Conservation (phyloP, 371 early-diverging fungal species). For the Mortierella sp. region DNA sequence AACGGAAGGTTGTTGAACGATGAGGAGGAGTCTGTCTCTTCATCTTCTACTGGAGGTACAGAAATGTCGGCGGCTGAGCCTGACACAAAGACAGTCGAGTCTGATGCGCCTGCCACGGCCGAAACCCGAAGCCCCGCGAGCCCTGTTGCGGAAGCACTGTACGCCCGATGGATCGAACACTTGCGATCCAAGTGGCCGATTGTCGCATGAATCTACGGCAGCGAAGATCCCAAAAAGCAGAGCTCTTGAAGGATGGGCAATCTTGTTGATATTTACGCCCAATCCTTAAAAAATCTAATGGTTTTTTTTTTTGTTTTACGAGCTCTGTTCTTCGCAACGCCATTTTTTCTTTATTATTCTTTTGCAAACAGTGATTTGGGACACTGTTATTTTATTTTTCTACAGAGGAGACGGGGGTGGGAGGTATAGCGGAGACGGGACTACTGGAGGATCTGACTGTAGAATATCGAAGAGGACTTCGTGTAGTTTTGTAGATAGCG, state of each 20-base stretch:
- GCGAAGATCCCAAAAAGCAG: slow-evolving; percentile 46
- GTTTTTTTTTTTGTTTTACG: background rate
- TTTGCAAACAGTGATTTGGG: slow-evolving; percentile 23
- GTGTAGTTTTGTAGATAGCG: background rate
- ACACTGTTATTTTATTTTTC: slow-evolving; percentile 9
- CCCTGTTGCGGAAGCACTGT: slow-evolving; percentile 57
- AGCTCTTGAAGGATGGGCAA: slow-evolving; percentile 6
- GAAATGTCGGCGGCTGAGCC: slow-evolving; percentile 18
- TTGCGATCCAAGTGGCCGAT: slow-evolving; percentile 59
- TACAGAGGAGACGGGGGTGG: background rate
- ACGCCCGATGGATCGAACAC: slow-evolving; percentile 60
- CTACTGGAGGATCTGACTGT: background rate
- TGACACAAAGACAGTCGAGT: slow-evolving; percentile 7
- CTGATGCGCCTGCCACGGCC: slow-evolving; percentile 1
- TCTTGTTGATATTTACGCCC: background rate
- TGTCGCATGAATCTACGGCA: slow-evolving; percentile 58
- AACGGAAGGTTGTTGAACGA: slow-evolving; percentile 17
- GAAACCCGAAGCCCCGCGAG: slow-evolving; percentile 35
- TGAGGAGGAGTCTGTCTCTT: slow-evolving; percentile 21
- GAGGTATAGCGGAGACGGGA: background rate
- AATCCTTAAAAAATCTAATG: background rate
- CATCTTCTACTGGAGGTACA: slow-evolving; percentile 26
- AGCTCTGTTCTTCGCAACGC: slow-evolving; percentile 24
- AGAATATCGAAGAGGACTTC: background rate
- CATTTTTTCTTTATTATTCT: background rate